Base-by-base conservation (phyloP, 441 rosid species). In the Caryocar brasiliense region DNA sequence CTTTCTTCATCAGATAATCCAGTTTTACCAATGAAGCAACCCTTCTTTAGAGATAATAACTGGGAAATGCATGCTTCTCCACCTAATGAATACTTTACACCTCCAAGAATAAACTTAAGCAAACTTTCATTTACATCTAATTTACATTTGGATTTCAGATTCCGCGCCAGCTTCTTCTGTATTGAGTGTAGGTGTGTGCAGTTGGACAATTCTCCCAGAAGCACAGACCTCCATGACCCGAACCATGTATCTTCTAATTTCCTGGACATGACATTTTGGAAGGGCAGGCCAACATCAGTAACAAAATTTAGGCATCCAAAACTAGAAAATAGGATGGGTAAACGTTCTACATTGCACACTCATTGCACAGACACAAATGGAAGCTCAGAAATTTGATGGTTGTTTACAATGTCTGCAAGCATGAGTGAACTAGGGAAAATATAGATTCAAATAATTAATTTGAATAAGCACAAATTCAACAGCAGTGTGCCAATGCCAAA, bases 191-290 rank as follows among this genome's bases (percentile, higher is more conserved):
- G 60, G 50, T 39, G 66, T 40, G 65, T 62, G 67, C 62, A 59
- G 66, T 79, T 68, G 30, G 74, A 50, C 59, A 56, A 61, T 56
- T 77, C 82, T 72, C 94, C 93, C 7, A 80, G 70, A 65, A 92
- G 82, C 62, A 80, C 49, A 62, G 41, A 75, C 53, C 78, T 82
- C 97, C 86, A 84, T 11, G 86, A 72, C 45, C 97, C 99, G 48
- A 88, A 68, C 99, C 97, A 88, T 46, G 71, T 65, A 56, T 78
- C 95, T 86, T 92, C 96, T 37, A 86, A 56, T 53, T 73, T 72
- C 76, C 99, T 92, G 69, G 39, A 56, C 57, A 47, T 66, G 19
- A 39, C 19, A 27, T 25, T 28, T 58, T 24, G 40, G 35, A 20
- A 33, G 30, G 9, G 32, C 6, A 17, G 21, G 34, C 37, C 34